Base-by-base conservation (phyloP, 192 early-diverging fungal species). In the Rhizophagus clarus region DNA sequence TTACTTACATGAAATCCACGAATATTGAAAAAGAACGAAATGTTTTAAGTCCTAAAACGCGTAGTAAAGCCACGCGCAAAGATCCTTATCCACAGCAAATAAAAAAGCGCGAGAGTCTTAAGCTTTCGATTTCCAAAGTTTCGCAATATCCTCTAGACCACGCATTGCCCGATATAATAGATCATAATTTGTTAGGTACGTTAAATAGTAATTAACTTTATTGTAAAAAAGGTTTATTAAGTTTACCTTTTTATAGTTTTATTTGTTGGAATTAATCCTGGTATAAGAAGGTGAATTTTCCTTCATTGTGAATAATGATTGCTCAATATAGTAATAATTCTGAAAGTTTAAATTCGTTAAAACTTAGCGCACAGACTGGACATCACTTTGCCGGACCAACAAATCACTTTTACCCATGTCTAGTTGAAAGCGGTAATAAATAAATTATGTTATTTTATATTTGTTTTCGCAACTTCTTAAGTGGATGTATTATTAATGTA, bases 241-340 rank as follows among this genome's bases (percentile, higher is more conserved):
- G 17, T 56, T 51, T 56, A 45, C 42, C 5, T 22, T 20, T n/a
- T 49, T 24, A 86, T 62, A 74, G 87, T 94, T 2, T 74, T 94
- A n/a, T 94, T 93, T 80, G 87, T 93, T 12, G 93, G 93, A 0
- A 92, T 94, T 80, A 94, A 94, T 79, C 92, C 91, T 11, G 93
- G 93, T 20, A 77, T 91, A 20, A 77, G 82, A 6, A 56, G 51
- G 51, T 56, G 6, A 7, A 7, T 22, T 17, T 56, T 56, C 1
- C 49, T 20, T 56, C 49, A 20, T 56, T 3, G 0, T 56, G 17
- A 56, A 20, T 56, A 17, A 22, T 7, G n/a, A 40, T 40, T 40
- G n/a, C n/a, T n/a, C n/a, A n/a, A n/a, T 56, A 4, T 22, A 56
- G 51, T 20, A 56, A 17, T 17, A 56, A 22, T 56, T 56, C 51